phyloP scores from a whole-genome alignment of 2,329 filamentous ascomycete genomes.

The Aspergillus sp. region DNA sequence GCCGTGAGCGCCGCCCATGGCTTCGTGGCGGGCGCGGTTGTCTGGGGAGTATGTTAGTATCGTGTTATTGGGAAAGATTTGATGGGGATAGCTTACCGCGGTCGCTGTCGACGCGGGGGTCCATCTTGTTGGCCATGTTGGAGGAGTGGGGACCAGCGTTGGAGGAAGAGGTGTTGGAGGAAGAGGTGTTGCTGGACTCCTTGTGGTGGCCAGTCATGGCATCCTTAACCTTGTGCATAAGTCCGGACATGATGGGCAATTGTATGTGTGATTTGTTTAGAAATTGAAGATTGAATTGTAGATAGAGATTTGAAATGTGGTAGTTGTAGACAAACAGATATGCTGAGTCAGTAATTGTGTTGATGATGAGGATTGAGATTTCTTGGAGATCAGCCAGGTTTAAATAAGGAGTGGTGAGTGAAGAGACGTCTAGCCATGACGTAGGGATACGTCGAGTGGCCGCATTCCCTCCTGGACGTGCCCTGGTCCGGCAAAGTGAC shows the following conservation, averaged over 20 bases:
- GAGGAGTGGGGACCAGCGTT: constrained; percentile 19
- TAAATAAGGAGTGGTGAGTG: not conserved
- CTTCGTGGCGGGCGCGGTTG: constrained; percentile 12
- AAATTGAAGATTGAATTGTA: not conserved
- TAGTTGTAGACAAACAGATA: not conserved
- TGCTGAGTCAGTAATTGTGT: not conserved
- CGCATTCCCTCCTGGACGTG: not conserved
- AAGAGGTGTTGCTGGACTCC: constrained; percentile 9
- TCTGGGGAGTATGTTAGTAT: not conserved
- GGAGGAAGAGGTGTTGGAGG: constrained; percentile 12
- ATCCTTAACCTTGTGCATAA: constrained; percentile 50
- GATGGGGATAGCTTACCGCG: constrained; percentile 11
- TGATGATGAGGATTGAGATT: not conserved
- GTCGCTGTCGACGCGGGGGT: constrained; percentile 23
- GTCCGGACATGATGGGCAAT: constrained; percentile 41
- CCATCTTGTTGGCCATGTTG: constrained; percentile 22
- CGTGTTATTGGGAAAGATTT: no score
- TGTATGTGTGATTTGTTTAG: not conserved
- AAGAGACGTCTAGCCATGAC: not conserved
- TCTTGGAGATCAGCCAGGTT: not conserved
- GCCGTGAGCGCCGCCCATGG: constrained; percentile 3
- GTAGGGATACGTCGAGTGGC: not conserved
- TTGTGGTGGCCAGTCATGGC: constrained; percentile 36
- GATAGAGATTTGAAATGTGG: not conserved
- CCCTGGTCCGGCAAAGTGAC: not conserved